Evolutionary conservation across 345 rosid species (phyloP).

Genomic region (Raphanus sativus): DNA sequence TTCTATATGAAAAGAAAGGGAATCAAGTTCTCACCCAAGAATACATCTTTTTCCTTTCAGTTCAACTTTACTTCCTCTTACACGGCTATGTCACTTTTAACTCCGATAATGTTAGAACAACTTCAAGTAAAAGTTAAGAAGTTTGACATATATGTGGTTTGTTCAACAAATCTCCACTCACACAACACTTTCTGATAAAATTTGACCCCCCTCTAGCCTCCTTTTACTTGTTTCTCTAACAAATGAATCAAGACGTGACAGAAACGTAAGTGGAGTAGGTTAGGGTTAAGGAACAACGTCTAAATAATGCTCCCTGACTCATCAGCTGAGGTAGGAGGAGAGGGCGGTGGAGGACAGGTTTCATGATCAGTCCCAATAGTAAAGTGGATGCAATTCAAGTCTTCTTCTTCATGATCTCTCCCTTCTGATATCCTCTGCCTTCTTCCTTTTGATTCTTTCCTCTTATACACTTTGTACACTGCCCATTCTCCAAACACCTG

Average conservation of each 20-base stretch:
- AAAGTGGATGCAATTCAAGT: conserved; percentile 8
- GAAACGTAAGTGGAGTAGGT: conserved; percentile 36
- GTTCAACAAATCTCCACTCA: conserved; percentile 24
- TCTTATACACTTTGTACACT: conserved; percentile 62
- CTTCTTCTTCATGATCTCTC: conserved; percentile 4
- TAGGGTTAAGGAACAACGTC: conserved; percentile 24
- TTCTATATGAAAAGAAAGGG: conserved; percentile 18
- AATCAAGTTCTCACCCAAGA: conserved; percentile 26
- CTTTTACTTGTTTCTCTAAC: conserved; percentile 17
- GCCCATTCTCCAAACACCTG: conserved; percentile 68
- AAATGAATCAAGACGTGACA: conserved; percentile 26
- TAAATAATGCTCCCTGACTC: conserved; percentile 18
- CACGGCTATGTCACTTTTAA: not conserved
- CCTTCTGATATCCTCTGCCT: conserved; percentile 16
- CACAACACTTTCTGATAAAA: conserved; percentile 14
- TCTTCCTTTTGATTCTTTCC: conserved; percentile 39
- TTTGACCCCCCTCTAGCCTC: not conserved
- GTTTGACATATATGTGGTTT: conserved; percentile 14
- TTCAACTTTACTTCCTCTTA: conserved; percentile 18
- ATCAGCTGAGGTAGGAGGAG: conserved; percentile 61
- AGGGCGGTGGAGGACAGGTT: conserved; percentile 49
- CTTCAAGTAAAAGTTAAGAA: conserved; percentile 6
- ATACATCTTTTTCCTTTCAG: conserved; percentile 13
- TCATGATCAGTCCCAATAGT: conserved; percentile 42
- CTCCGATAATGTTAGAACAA: not conserved